Evolutionary conservation across 352 stramenopile genomes (phyloP).

Genomic region (Pythium biforme): DNA sequence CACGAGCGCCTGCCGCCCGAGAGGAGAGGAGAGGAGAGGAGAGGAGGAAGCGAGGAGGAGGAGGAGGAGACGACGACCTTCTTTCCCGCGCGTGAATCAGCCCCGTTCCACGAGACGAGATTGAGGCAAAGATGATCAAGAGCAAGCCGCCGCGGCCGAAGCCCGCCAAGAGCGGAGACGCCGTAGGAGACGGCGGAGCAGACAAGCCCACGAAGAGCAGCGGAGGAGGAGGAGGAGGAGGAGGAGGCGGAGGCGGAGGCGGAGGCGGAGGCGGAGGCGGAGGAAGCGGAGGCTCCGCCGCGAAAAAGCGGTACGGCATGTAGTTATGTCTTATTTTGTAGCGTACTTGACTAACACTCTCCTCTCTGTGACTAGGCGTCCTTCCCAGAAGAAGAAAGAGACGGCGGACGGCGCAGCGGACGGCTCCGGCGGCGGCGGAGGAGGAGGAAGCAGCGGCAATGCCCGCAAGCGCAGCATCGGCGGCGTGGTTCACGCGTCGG

Average conservation of each 20-base stretch:
- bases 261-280: neutral
- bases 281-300: constrained; percentile 10
- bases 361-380: constrained; percentile 26
- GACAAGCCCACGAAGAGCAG: constrained; percentile 15
- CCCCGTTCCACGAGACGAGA: neutral
- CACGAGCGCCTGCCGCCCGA: neutral
- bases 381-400: constrained; percentile 54
- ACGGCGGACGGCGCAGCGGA: constrained; percentile 26
- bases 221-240: constrained; percentile 11
- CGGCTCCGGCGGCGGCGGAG: constrained; percentile 6
- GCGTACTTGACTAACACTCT: neutral
- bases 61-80: neutral
- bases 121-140: constrained; percentile 32
- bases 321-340: neutral
- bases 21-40: constrained; percentile 9
- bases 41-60: constrained; percentile 1
- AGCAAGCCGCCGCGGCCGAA: constrained; percentile 24
- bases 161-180: constrained; percentile 17
- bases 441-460: too few species aligned
- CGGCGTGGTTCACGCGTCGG: constrained; percentile 5
- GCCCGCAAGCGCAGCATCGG: constrained; percentile 25
- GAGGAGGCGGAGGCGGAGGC: neutral
- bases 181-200: constrained; percentile 3
- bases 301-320: constrained; percentile 28
- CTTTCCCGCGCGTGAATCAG: neutral